Conservation (phyloP, 2,329 filamentous ascomycete species). For the Paecilomyces niveus region DNA sequence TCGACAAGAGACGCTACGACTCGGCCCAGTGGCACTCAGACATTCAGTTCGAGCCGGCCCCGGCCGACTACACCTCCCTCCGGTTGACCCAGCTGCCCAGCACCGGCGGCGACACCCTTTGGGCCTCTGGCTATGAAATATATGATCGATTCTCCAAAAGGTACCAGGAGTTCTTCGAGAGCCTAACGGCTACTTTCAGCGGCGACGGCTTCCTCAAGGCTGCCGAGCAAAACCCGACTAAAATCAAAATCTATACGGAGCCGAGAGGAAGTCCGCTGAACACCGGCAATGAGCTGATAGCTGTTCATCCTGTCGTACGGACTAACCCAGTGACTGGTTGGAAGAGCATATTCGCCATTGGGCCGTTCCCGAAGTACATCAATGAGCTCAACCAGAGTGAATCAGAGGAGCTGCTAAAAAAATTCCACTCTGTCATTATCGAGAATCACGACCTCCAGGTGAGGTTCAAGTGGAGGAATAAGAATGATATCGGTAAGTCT, state of each 20-base stretch:
- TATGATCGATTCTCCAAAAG: constrained; percentile 56
- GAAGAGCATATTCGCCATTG: neutral
- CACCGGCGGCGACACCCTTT: constrained; percentile 57
- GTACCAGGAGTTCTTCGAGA: constrained; percentile 50
- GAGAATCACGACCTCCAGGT: neutral
- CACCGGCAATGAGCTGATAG: neutral
- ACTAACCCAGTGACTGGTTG: neutral
- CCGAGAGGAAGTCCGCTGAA: neutral
- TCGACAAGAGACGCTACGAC: constrained; percentile 22
- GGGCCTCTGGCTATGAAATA: constrained; percentile 61
- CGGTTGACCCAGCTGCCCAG: constrained; percentile 50
- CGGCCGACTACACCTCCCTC: constrained; percentile 58
- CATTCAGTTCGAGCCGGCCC: constrained; percentile 58
- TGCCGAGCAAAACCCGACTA: neutral
- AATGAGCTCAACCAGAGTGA: neutral
- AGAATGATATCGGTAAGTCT: neutral
- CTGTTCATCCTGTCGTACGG: neutral
- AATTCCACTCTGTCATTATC: neutral
- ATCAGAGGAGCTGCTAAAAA: neutral
- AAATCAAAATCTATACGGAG: neutral
- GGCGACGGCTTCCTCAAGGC: constrained; percentile 4
- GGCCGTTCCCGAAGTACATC: neutral
- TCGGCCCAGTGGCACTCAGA: constrained; percentile 52
- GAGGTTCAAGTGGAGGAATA: neutral
- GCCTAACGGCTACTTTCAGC: constrained; percentile 24